phyloP scores from a whole-genome alignment of 2,329 filamentous ascomycete species.

The Elsinoe fawcettii region DNA sequence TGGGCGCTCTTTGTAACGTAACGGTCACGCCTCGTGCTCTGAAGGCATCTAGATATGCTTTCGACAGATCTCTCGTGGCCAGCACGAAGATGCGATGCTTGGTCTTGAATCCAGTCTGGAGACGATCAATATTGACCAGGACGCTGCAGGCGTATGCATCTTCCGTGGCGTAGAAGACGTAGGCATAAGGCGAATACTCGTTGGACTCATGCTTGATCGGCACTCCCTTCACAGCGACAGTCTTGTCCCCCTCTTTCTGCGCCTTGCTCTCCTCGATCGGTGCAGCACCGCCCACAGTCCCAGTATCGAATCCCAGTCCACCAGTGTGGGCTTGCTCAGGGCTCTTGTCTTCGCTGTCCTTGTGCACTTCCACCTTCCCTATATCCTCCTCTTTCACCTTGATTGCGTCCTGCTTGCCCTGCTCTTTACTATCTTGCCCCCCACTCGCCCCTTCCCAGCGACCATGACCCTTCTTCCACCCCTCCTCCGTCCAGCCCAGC shows the following conservation, averaged over 20 bases:
- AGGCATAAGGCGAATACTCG: constrained; percentile 19
- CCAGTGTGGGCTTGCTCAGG: neutral
- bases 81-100: constrained; percentile 24
- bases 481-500: constrained; percentile 1
- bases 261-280: neutral
- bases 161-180: constrained; percentile 27
- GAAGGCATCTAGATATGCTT: constrained; percentile 20
- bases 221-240: neutral
- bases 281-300: neutral
- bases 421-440: neutral
- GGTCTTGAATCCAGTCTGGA: constrained; percentile 20
- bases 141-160: constrained; percentile 26
- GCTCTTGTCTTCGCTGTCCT: neutral
- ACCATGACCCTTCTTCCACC: constrained; percentile 3
- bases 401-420: neutral
- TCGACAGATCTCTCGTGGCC: constrained; percentile 19
- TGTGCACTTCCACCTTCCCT: neutral
- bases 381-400: neutral
- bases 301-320: neutral
- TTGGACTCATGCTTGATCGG: neutral
- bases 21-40: constrained; percentile 18
- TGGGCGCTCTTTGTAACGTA: constrained; percentile 21
- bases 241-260: neutral
- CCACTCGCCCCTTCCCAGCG: neutral
- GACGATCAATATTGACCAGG: constrained; percentile 25